Evolutionary conservation across 2,329 filamentous ascomycete species (phyloP).

Genomic region (Bipolaris zeicola): DNA sequence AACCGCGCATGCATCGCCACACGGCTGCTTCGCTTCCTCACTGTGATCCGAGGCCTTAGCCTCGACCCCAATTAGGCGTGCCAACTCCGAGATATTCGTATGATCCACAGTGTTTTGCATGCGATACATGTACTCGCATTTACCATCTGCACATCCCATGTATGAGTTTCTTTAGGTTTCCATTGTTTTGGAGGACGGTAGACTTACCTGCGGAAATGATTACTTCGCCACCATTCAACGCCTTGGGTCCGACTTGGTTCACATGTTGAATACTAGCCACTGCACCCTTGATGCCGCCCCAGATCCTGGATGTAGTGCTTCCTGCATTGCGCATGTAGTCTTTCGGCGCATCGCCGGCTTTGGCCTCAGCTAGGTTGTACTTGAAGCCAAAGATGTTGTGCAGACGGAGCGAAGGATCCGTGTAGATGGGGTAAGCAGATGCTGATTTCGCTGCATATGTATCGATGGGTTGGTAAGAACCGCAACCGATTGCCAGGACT

Average conservation of each 20-base stretch:
- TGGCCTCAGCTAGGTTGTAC: conserved; percentile 21
- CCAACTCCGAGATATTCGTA: conserved; percentile 24
- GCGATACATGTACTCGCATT: conserved; percentile 32
- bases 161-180: not conserved
- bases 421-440: conserved; percentile 31
- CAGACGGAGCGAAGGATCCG: conserved; percentile 26
- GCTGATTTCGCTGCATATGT: conserved; percentile 21
- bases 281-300: conserved; percentile 27
- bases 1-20: not conserved
- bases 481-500: conserved; percentile 30
- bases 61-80: conserved; percentile 7
- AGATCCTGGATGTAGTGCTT: conserved; percentile 15
- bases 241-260: conserved; percentile 29
- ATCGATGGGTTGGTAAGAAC: conserved; percentile 34
- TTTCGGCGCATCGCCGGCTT: conserved; percentile 16
- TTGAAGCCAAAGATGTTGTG: conserved; percentile 32
- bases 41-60: not conserved
- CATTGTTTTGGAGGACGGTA: rapidly evolving
- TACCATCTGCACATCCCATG: conserved; percentile 14
- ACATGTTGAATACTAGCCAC: conserved; percentile 24
- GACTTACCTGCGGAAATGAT: conserved; percentile 25
- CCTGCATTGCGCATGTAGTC: conserved; percentile 34
- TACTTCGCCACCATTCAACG: conserved; percentile 31
- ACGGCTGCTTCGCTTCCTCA: not conserved
- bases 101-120: conserved; percentile 39